Percentiles rank a stretch among this genome's conserved stretches.
Conservation (phyloP, 2,329 filamentous ascomycete species). For the Rhynchosporium graminicola region DNA sequence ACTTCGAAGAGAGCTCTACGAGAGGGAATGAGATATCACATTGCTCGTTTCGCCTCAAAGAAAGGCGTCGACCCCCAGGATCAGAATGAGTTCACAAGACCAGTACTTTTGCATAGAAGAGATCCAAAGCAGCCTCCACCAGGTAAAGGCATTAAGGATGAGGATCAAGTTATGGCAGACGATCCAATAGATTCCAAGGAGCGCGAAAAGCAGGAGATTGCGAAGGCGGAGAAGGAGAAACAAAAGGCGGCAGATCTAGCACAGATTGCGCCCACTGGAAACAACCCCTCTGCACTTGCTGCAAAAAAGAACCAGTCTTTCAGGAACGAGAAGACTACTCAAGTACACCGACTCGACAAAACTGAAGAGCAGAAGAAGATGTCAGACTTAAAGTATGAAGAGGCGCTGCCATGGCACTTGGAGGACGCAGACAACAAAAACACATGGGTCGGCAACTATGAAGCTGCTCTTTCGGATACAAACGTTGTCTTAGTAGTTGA, state of each 20-base stretch:
- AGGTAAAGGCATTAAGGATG: slow-evolving; percentile 63
- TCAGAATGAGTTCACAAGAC: slow-evolving; percentile 80
- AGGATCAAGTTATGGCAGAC: slow-evolving; percentile 46
- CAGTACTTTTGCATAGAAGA: slow-evolving; percentile 84
- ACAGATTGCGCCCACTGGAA: slow-evolving; percentile 84
- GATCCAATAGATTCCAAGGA: slow-evolving; percentile 56
- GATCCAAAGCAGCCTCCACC: slow-evolving; percentile 74
- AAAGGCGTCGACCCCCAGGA: slow-evolving; percentile 69
- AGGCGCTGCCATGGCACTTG: slow-evolving; percentile 93
- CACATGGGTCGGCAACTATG: slow-evolving; percentile 89
- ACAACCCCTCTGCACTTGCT: slow-evolving; percentile 46
- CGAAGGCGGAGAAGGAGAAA: slow-evolving; percentile 77
- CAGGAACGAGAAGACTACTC: slow-evolving; percentile 81
- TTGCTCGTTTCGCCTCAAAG: slow-evolving; percentile 69
- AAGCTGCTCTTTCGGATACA: slow-evolving; percentile 82
- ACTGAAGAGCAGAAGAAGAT: slow-evolving; percentile 70
- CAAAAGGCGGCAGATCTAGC: slow-evolving; percentile 85
- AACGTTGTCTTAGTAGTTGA: slow-evolving; percentile 78
- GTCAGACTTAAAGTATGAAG: slow-evolving; percentile 79
- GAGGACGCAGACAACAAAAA: slow-evolving; percentile 97
- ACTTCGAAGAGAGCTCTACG: slow-evolving; percentile 80
- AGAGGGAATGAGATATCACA: slow-evolving; percentile 80
- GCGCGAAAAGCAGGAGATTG: slow-evolving; percentile 65
- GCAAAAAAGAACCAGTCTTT: slow-evolving; percentile 56
- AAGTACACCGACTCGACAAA: slow-evolving; percentile 79